A percentile compares a stretch with the other conserved stretches of the same genome.
phyloP scores from a whole-genome alignment of 805 yeast genomes.

The Zygotorulaspora florentina region DNA sequence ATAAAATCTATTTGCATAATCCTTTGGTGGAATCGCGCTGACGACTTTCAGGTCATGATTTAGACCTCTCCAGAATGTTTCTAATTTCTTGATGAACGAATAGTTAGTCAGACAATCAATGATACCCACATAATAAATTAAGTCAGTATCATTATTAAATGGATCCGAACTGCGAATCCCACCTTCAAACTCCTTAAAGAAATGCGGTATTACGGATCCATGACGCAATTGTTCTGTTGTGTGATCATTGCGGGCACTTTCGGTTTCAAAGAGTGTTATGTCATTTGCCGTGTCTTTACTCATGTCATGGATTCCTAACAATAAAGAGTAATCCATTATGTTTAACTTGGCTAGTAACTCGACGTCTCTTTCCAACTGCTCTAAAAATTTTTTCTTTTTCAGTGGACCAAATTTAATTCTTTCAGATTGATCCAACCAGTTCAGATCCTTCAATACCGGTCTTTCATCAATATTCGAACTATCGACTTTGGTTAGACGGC shows the following conservation, averaged over 20 bases:
- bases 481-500: conserved; percentile 52
- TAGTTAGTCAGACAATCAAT: conserved; percentile 90
- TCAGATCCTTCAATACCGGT: conserved; percentile 75
- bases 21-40: conserved; percentile 86
- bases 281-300: conserved; percentile 46
- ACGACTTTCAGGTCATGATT: conserved; percentile 64
- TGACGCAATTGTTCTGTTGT: conserved; percentile 1
- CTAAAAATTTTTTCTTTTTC: conserved; percentile 54
- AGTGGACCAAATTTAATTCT: conserved; percentile 71
- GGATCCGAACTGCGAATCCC: conserved; percentile 71
- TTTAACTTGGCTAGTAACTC: conserved; percentile 64
- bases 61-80: conserved; percentile 79
- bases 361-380: conserved; percentile 75
- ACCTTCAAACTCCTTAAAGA: conserved; percentile 76
- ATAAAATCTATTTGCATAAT: conserved; percentile 84
- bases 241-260: not conserved
- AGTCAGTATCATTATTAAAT: conserved; percentile 47
- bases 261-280: conserved; percentile 34
- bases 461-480: conserved; percentile 16
- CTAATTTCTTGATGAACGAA: conserved; percentile 67
- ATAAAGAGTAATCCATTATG: conserved; percentile 92
- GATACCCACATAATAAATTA: conserved; percentile 85
- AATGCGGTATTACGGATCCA: conserved; percentile 26
- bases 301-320: conserved; percentile 83
- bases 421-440: conserved; percentile 71